Evolutionary conservation across 2,329 filamentous ascomycete species (phyloP), one percentile per base, ranked within the genome.

Genomic region (Penicillium concentricum): DNA sequence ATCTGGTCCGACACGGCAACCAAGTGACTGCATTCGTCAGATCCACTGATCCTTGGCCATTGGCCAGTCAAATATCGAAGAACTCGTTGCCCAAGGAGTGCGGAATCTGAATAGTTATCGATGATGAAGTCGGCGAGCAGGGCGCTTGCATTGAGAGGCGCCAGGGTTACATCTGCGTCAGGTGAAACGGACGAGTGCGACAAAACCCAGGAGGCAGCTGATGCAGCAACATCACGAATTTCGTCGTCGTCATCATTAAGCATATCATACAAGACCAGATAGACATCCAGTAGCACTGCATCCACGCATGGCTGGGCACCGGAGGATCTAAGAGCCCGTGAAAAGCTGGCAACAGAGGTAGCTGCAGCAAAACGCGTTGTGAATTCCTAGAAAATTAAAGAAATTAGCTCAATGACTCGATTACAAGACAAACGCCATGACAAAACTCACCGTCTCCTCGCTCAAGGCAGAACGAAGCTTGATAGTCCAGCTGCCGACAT

Each of bases 181-280:
- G 68, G 67, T 2, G 67, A 72, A 2, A 73, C 62, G 6, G 65
- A 65, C 0, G 69, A 72, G 42, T 70, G 69, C 8, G 71, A 74
- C 0, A 78, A 63, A 0, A 76, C 54, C 61, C 67, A 69, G 4
- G 75, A 77, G 15, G 73, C 71, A 2, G 71, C 70, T 6, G 67
- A 61, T 7, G 77, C 83, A 8, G 87, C 88, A 1, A 83, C 72
- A 34, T 87, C 83, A 43, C 93, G 85, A 61, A 97, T 84, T 56
- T 97, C 92, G 60, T 96, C 91, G 69, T 97, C 93, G 69, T 97
- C 93, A 69, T 97, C 94, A 68, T 90, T 89, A 5, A 96, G 81
- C 44, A 86, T 80, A 69, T 91, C 87, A 72, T 94, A 92, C 1
- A 93, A 76, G 4, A 87, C 79, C 5, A 91, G 71, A 50, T 89